Conservation (phyloP, 192 early-diverging fungal species). For the Chytriomyces sp. region DNA sequence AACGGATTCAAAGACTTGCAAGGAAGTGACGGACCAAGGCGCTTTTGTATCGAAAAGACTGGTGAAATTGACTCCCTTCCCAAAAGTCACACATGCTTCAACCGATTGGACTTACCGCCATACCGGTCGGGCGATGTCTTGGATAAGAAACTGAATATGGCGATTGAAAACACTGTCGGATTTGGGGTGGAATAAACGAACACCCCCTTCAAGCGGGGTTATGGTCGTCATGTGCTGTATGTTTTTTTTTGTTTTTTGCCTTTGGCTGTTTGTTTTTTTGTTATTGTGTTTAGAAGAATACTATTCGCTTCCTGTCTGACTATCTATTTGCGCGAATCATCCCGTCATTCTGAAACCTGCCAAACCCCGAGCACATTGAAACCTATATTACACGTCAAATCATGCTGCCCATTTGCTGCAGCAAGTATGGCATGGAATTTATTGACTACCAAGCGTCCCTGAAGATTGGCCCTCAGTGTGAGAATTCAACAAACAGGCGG, state of each 20-base stretch:
- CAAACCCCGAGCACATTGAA: too few species aligned
- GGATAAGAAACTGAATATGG: constrained; percentile 77
- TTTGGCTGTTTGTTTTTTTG: not conserved
- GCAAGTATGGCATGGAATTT: too few species aligned
- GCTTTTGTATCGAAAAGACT: constrained; percentile 95
- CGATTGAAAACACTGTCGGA: constrained; percentile 95
- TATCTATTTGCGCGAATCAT: too few species aligned
- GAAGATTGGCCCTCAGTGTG: too few species aligned
- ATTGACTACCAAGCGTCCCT: too few species aligned
- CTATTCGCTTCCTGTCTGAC: not conserved
- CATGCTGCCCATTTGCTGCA: too few species aligned
- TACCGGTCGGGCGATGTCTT: constrained; percentile 83
- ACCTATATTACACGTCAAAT: too few species aligned
- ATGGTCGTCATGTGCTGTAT: constrained; percentile 9
- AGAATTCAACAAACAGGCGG: too few species aligned
- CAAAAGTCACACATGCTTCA: constrained; percentile 97
- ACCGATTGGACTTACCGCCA: constrained; percentile 94
- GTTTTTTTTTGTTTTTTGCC: constrained; percentile 18
- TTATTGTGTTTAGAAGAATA: not conserved
- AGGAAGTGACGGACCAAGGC: constrained; percentile 92
- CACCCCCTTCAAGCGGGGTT: not conserved
- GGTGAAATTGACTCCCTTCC: constrained; percentile 86
- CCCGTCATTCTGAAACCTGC: too few species aligned
- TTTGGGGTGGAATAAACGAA: constrained; percentile 81
- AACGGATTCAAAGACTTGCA: constrained; percentile 99